These are phyloP conservation scores for Cyclotella sp. DNA, from an alignment of 108 stramenopile genomes.

Conservation along the genomic window DNA sequence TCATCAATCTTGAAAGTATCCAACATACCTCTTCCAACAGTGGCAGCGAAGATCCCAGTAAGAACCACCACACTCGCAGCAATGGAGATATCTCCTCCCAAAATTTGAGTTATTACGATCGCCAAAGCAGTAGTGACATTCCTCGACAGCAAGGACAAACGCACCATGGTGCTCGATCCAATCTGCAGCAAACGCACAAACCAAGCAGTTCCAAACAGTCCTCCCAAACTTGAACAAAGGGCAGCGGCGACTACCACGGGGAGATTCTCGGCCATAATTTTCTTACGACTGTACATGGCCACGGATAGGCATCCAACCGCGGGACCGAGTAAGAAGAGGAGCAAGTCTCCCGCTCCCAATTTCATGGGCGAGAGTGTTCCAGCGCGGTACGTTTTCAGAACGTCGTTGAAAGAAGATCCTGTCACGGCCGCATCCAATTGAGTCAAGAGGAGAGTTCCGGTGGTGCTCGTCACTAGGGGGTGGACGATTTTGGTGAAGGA, in stretches of 20 bases:
- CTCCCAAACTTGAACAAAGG: slow-evolving; percentile 46
- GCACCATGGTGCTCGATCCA: slow-evolving; percentile 39
- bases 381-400: slow-evolving; percentile 51
- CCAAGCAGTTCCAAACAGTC: slow-evolving; percentile 59
- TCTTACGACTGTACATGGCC: slow-evolving; percentile 60
- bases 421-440: slow-evolving; percentile 42
- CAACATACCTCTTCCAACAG: slow-evolving; percentile 44
- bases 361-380: slow-evolving; percentile 39
- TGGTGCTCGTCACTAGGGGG: slow-evolving; percentile 55
- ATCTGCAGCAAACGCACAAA: slow-evolving; percentile 50
- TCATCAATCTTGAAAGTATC: slow-evolving; percentile 48
- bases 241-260: slow-evolving; percentile 45
- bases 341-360: slow-evolving; percentile 63
- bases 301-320: slow-evolving; percentile 58
- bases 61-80: slow-evolving; percentile 57
- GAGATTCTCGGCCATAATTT: slow-evolving; percentile 53
- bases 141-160: slow-evolving; percentile 47
- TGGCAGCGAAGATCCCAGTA: slow-evolving; percentile 63
- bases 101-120: slow-evolving; percentile 55
- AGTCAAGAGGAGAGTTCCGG: slow-evolving; percentile 47
- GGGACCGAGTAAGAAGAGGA: slow-evolving; percentile 69
- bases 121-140: slow-evolving; percentile 61
- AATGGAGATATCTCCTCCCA: slow-evolving; percentile 58
- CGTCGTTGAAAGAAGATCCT: slow-evolving; percentile 47
- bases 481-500: slow-evolving; percentile 57